phyloP scores from a whole-genome alignment of 2,329 filamentous ascomycete genomes.

The Ascochyta fabae region DNA sequence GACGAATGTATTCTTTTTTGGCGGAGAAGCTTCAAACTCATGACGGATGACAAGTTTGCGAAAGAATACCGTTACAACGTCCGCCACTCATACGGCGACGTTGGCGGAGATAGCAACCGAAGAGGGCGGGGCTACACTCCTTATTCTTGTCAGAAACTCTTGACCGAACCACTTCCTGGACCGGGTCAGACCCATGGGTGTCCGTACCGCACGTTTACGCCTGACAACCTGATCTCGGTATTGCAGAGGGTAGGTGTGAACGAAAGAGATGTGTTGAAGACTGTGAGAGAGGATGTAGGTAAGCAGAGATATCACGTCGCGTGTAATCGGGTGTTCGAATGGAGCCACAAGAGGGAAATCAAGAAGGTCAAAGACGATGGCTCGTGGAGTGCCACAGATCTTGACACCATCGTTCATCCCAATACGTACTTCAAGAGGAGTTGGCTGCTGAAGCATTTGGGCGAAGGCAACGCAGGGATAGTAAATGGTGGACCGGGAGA shows the following conservation, averaged over 20 bases:
- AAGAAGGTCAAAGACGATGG: slow-evolving; percentile 59
- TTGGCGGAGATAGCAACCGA: slow-evolving; percentile 88
- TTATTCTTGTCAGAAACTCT: slow-evolving; percentile 92
- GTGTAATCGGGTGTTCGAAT: slow-evolving; percentile 94
- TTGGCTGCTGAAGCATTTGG: slow-evolving; percentile 84
- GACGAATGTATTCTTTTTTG: slow-evolving; percentile 93
- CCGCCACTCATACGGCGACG: slow-evolving; percentile 92
- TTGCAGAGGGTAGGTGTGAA: slow-evolving; percentile 80
- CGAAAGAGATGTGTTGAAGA: slow-evolving; percentile 78
- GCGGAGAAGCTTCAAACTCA: slow-evolving; percentile 82
- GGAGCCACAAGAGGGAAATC: slow-evolving; percentile 71
- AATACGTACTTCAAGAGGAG: slow-evolving; percentile 98
- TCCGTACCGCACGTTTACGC: slow-evolving; percentile 88
- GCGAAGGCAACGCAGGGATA: slow-evolving; percentile 49
- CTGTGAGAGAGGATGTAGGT: slow-evolving; percentile 86
- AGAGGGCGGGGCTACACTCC: slow-evolving; percentile 87
- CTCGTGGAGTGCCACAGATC: slow-evolving; percentile 66
- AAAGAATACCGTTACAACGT: slow-evolving; percentile 98
- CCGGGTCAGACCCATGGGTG: slow-evolving; percentile 93
- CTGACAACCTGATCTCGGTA: slow-evolving; percentile 81
- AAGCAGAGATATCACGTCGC: slow-evolving; percentile 92
- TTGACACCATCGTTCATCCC: slow-evolving; percentile 95
- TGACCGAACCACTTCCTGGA: slow-evolving; percentile 86
- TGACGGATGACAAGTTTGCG: slow-evolving; percentile 93
- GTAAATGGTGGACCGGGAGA: slow-evolving; percentile 30